A percentile compares a stretch with the other conserved stretches of the same genome.
These are phyloP conservation scores for Fusarium tricinctum DNA, from an alignment of 2,329 filamentous ascomycete genomes.

Conservation along the genomic window DNA sequence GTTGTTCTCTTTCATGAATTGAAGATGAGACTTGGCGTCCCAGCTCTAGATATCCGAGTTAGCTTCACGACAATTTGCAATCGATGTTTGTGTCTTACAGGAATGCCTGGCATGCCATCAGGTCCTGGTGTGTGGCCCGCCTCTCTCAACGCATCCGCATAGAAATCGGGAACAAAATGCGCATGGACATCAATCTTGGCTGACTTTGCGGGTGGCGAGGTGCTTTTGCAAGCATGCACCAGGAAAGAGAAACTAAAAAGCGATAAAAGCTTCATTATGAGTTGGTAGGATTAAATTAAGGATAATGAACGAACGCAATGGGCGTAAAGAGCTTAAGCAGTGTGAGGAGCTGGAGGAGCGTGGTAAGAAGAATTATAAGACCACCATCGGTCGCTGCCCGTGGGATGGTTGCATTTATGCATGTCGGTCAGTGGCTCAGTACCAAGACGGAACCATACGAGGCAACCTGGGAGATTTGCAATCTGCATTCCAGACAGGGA, in stretches of 20 bases:
- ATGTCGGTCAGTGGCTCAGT: neutral
- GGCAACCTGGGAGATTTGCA: neutral
- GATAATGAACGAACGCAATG: neutral
- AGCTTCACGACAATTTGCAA: accelerated
- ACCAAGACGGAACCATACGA: neutral
- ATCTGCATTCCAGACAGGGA: neutral
- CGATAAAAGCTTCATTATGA: conserved; percentile 6
- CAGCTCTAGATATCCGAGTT: neutral
- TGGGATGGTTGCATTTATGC: neutral
- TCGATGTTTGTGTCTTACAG: neutral
- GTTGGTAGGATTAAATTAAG: accelerated
- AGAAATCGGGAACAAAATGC: conserved; percentile 22
- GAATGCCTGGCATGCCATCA: conserved; percentile 19
- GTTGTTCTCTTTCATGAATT: conserved; percentile 25
- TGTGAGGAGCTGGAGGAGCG: too few relatives aligned
- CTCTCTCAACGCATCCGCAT: conserved; percentile 11
- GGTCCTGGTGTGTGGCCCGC: conserved; percentile 10
- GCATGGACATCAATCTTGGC: conserved; percentile 24
- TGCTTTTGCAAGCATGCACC: conserved; percentile 6
- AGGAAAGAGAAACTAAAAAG: neutral
- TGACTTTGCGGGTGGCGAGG: conserved; percentile 1
- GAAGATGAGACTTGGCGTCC: conserved; percentile 17
- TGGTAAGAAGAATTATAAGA: too few relatives aligned
- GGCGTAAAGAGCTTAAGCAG: neutral
- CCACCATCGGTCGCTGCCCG: neutral